These are phyloP conservation scores for Mycena vitilis DNA, from an alignment of 768 basidiomycete genomes.

Conservation along the genomic window DNA sequence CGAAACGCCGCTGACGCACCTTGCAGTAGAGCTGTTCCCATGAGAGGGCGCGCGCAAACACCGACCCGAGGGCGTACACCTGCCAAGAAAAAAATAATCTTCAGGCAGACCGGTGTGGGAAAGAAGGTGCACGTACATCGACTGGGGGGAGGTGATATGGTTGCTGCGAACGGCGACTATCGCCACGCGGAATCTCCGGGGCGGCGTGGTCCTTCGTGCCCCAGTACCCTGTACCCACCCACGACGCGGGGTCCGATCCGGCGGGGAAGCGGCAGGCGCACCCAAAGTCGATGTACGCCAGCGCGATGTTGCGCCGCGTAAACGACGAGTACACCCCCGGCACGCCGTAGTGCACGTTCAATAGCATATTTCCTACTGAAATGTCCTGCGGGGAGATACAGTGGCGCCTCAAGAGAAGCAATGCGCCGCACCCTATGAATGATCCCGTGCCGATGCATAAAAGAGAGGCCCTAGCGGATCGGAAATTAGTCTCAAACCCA, in stretches of 20 bases:
- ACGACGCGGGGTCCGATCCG: slow-evolving; percentile 16
- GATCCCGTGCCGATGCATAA: slow-evolving; percentile 35
- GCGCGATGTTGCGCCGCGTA: slow-evolving; percentile 20
- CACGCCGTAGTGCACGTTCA: slow-evolving; percentile 31
- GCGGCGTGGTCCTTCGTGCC: slow-evolving; percentile 33
- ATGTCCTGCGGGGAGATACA: slow-evolving; percentile 29
- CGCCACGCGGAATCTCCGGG: slow-evolving; percentile 30
- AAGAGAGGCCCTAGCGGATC: slow-evolving; percentile 28
- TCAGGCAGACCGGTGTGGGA: neutral
- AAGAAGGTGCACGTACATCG: slow-evolving; percentile 22
- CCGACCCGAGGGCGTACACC: slow-evolving; percentile 34
- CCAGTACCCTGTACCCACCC: slow-evolving; percentile 33
- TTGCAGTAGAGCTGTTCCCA: slow-evolving; percentile 36
- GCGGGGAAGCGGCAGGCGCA: slow-evolving; percentile 28
- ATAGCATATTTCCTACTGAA: slow-evolving; percentile 30
- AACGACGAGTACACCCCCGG: slow-evolving; percentile 33
- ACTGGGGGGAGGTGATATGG: slow-evolving; percentile 31
- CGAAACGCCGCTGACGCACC: slow-evolving; percentile 11
- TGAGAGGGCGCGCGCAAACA: slow-evolving; percentile 27
- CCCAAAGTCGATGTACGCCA: slow-evolving; percentile 33
- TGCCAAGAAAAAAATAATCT: neutral
- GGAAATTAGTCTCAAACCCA: slow-evolving; percentile 15
- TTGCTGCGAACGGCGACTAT: neutral
- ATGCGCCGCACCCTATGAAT: slow-evolving; percentile 30
- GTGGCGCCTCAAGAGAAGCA: neutral